A percentile compares a stretch with the other conserved stretches of the same genome.
Evolutionary conservation across 805 yeast species (phyloP).

Genomic region (Yarrowia osloensis): DNA sequence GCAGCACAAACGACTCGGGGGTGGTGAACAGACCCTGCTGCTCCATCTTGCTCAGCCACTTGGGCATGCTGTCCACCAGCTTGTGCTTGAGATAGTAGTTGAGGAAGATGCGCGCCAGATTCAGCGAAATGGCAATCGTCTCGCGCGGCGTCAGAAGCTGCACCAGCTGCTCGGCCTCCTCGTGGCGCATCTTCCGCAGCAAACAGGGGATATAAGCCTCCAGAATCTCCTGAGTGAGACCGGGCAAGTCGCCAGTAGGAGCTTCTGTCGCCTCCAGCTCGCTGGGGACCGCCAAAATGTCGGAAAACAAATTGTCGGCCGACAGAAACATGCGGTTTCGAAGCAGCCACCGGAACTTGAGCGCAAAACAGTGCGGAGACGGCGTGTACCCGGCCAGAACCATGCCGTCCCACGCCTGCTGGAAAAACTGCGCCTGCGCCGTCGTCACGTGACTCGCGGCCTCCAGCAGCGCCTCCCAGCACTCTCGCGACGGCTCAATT

Average conservation of each 20-base stretch:
- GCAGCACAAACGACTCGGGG: conserved; percentile 30
- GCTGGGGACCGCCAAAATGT: conserved; percentile 9
- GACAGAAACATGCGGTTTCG: not conserved
- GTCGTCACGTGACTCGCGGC: not conserved
- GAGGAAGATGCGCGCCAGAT: not conserved
- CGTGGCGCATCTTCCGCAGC: not conserved
- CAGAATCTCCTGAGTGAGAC: conserved; percentile 16
- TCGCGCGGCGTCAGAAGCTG: conserved; percentile 3
- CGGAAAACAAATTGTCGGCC: not conserved
- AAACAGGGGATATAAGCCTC: conserved; percentile 3
- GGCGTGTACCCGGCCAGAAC: conserved; percentile 9
- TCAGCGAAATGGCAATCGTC: not conserved
- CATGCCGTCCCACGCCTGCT: conserved; percentile 23
- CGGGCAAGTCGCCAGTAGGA: not conserved
- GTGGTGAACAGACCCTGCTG: conserved; percentile 12
- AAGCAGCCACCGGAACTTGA: not conserved
- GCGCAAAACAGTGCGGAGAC: not conserved
- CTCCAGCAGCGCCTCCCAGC: conserved; percentile 25
- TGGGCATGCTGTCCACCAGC: conserved; percentile 3
- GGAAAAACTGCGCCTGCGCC: not conserved
- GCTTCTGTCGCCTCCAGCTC: not conserved
- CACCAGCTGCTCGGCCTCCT: conserved; percentile 24
- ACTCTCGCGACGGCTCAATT: conserved; percentile 1
- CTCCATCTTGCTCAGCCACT: conserved; percentile 19
- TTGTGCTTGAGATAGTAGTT: not conserved